Percentiles rank a stretch among this genome's conserved stretches.
phyloP scores from a whole-genome alignment of 805 yeast genomes.

The Schizosaccharomyces lindneri region DNA sequence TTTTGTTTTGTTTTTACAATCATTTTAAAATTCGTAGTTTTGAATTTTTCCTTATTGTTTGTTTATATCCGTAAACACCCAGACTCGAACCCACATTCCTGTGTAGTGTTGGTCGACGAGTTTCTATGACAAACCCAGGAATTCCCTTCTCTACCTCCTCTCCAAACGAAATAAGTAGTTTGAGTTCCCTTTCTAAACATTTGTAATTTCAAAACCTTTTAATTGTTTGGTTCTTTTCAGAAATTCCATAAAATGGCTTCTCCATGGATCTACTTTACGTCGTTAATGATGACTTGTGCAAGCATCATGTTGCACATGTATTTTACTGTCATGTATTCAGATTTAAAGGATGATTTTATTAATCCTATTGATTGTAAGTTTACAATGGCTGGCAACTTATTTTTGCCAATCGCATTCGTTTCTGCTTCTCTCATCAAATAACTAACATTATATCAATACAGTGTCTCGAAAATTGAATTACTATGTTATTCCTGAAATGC shows the following conservation, averaged over 20 bases:
- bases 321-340: slow-evolving; percentile 2
- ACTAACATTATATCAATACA: neutral
- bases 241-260: neutral
- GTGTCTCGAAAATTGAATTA: slow-evolving; percentile 72
- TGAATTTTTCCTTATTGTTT: too few relatives aligned
- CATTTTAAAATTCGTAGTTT: too few relatives aligned
- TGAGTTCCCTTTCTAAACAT: too few relatives aligned
- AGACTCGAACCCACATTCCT: too few relatives aligned
- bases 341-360: slow-evolving; percentile 51
- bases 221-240: neutral
- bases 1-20: too few relatives aligned
- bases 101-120: too few relatives aligned
- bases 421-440: neutral
- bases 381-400: neutral
- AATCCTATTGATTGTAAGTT: slow-evolving; percentile 57
- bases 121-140: too few relatives aligned
- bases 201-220: too few relatives aligned
- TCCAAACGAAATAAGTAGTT: too few relatives aligned
- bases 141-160: too few relatives aligned
- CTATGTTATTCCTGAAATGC: slow-evolving; percentile 76
- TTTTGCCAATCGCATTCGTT: too few relatives aligned
- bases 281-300: neutral
- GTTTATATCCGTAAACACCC: too few relatives aligned
- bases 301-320: neutral
- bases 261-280: neutral